These are phyloP conservation scores for Talaromyces proteolyticus DNA, from an alignment of 495 filamentous ascomycete species.

Conservation along the genomic window DNA sequence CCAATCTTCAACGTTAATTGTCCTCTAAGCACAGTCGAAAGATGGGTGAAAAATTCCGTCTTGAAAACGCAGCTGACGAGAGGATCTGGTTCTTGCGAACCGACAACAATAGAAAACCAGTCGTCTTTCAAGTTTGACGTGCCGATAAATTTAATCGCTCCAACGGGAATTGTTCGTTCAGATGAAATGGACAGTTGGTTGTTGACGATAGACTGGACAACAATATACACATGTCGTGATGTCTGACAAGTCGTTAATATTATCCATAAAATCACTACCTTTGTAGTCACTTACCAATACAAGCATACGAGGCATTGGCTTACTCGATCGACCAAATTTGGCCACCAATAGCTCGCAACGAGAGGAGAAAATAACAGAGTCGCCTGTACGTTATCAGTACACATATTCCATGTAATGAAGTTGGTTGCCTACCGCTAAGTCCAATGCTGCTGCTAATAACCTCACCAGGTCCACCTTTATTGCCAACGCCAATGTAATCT, in stretches of 20 bases:
- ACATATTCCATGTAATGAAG: neutral
- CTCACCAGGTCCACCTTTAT: conserved; percentile 73
- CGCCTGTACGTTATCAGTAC: conserved; percentile 38
- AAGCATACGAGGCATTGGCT: conserved; percentile 78
- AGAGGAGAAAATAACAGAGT: conserved; percentile 81
- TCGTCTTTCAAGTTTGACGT: conserved; percentile 80
- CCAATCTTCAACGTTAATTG: conserved; percentile 76
- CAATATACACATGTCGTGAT: conserved; percentile 76
- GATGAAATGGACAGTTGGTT: conserved; percentile 72
- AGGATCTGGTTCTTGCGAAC: conserved; percentile 88
- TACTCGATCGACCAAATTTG: conserved; percentile 94
- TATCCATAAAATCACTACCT: neutral
- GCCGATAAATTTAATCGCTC: conserved; percentile 80
- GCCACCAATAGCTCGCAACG: conserved; percentile 81
- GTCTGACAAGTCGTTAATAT: conserved; percentile 42
- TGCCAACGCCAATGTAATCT: conserved; percentile 87
- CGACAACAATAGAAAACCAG: conserved; percentile 91
- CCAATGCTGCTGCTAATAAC: conserved; percentile 69
- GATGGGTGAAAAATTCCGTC: conserved; percentile 93
- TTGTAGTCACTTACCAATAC: conserved; percentile 52
- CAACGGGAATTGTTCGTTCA: conserved; percentile 75
- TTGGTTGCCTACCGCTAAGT: conserved; percentile 36
- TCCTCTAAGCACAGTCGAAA: conserved; percentile 68
- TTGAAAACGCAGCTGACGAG: conserved; percentile 91
- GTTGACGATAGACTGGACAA: conserved; percentile 78